A percentile compares a stretch with the other conserved stretches of the same genome.
These are phyloP conservation scores for Eruca vesicaria DNA, from an alignment of 441 rosid genomes.

Conservation along the genomic window DNA sequence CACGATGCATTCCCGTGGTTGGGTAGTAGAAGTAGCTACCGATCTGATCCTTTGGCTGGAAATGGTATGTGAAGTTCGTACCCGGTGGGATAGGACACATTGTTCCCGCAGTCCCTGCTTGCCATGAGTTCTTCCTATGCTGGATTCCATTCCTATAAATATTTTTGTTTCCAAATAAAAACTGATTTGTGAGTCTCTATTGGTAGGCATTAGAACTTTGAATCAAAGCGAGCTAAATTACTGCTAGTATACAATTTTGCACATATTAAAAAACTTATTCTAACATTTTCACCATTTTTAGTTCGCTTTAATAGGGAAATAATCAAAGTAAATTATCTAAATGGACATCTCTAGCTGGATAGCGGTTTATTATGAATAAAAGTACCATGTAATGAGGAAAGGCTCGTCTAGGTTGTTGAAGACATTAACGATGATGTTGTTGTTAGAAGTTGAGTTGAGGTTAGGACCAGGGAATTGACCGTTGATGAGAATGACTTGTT, in stretches of 20 bases:
- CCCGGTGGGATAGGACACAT: constrained; percentile 59
- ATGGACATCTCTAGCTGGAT: not conserved
- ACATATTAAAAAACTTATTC: no score
- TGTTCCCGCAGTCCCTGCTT: constrained; percentile 55
- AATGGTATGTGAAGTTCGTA: constrained; percentile 49
- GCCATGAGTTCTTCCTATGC: constrained; percentile 59
- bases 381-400: constrained; percentile 51
- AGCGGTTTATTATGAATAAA: not conserved
- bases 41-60: constrained; percentile 68
- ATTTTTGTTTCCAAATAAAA: not conserved
- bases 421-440: constrained; percentile 53
- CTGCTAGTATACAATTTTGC: not conserved
- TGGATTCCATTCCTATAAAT: constrained; percentile 52
- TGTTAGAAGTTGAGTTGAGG: constrained; percentile 55
- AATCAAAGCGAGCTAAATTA: not conserved
- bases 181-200: not conserved
- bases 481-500: constrained; percentile 58
- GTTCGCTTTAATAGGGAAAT: not conserved
- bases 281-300: not conserved
- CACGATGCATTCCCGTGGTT: constrained; percentile 41
- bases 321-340: not conserved
- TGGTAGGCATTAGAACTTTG: not conserved
- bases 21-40: constrained; percentile 72
- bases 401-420: constrained; percentile 65
- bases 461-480: constrained; percentile 58